Conservation (phyloP, 495 filamentous ascomycete genomes). For the Hypoxylon fuscum region DNA sequence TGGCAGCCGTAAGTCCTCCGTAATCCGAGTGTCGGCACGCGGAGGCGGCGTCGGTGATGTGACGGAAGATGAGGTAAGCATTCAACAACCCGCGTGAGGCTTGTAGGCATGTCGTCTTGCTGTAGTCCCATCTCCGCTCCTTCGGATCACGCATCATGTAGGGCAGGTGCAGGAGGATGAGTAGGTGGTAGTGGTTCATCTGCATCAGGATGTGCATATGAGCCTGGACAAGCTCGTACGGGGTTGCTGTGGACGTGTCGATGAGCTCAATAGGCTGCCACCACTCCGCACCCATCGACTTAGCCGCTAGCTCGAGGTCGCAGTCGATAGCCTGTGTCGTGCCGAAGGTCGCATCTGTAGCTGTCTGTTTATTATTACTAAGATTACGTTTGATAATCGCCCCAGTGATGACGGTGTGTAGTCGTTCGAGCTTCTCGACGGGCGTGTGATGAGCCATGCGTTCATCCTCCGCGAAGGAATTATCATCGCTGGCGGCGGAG, state of each 20-base stretch:
- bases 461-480: slow-evolving; percentile 46
- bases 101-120: slow-evolving; percentile 53
- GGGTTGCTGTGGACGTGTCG: slow-evolving; percentile 22
- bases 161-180: slow-evolving; percentile 56
- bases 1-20: slow-evolving; percentile 53
- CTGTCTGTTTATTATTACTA: slow-evolving; percentile 23
- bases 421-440: slow-evolving; percentile 45
- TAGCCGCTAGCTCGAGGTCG: slow-evolving; percentile 52
- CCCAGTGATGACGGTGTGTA: slow-evolving; percentile 47
- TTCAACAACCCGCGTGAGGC: slow-evolving; percentile 53
- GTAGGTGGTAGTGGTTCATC: slow-evolving; percentile 56
- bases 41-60: slow-evolving; percentile 43
- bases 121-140: slow-evolving; percentile 58
- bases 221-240: slow-evolving; percentile 26
- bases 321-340: slow-evolving; percentile 56
- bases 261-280: slow-evolving; percentile 42
- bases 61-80: slow-evolving; percentile 52
- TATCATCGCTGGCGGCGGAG: slow-evolving; percentile 46
- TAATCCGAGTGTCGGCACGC: slow-evolving; percentile 58
- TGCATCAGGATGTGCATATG: slow-evolving; percentile 51
- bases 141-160: slow-evolving; percentile 56
- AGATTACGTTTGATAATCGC: slow-evolving; percentile 56
- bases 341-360: slow-evolving; percentile 28
- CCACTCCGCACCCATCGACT: slow-evolving; percentile 48
- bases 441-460: slow-evolving; percentile 39